Evolutionary conservation across 2,329 filamentous ascomycete genomes (phyloP).

Genomic region (Chlorencoelia australis): DNA sequence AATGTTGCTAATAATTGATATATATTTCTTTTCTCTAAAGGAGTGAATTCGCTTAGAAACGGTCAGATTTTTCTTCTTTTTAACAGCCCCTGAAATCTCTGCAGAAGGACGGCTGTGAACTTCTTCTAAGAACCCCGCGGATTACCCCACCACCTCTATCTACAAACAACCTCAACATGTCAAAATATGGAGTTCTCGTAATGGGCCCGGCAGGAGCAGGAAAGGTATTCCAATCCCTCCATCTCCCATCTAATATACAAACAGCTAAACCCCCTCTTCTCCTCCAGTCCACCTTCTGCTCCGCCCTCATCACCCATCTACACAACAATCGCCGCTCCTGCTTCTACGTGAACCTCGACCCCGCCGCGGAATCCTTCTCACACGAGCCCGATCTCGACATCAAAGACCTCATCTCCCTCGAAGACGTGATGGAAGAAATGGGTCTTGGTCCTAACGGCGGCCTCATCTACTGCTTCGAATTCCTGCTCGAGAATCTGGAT

Average conservation of each 20-base stretch:
- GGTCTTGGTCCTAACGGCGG: conserved; percentile 84
- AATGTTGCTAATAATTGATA: too few relatives aligned
- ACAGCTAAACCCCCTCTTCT: neutral
- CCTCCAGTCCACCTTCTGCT: conserved; percentile 79
- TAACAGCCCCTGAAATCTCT: too few relatives aligned
- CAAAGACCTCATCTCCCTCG: conserved; percentile 84
- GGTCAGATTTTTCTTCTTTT: too few relatives aligned
- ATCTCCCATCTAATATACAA: neutral
- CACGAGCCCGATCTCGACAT: conserved; percentile 92
- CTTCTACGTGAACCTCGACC: conserved; percentile 98
- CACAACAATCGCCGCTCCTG: conserved; percentile 83
- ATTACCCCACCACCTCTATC: too few relatives aligned
- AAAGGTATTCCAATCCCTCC: conserved; percentile 45
- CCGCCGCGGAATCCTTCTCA: conserved; percentile 84
- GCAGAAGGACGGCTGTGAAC: too few relatives aligned
- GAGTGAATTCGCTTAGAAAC: too few relatives aligned
- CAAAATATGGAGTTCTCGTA: conserved; percentile 87
- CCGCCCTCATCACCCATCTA: conserved; percentile 84
- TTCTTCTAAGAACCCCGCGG: too few relatives aligned
- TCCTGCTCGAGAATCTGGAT: conserved; percentile 87
- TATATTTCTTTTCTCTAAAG: too few relatives aligned
- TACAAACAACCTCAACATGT: too few relatives aligned
- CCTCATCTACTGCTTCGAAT: conserved; percentile 94
- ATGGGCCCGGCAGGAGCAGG: conserved; percentile 95
- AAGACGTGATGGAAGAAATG: conserved; percentile 96